Conservation (phyloP, 345 rosid genomes). For the Populus euphratica region DNA sequence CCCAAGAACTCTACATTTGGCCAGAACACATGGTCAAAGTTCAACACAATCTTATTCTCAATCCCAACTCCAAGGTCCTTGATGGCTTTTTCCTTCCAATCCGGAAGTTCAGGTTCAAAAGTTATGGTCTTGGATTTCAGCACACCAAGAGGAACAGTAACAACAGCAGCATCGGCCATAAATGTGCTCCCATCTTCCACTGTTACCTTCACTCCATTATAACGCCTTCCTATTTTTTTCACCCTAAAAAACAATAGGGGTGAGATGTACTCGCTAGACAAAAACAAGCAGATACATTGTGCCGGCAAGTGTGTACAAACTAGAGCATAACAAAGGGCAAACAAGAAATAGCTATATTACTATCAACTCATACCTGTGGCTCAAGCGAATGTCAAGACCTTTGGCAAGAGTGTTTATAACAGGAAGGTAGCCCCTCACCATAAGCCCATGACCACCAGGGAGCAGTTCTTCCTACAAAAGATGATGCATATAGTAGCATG, state of each 20-base stretch:
- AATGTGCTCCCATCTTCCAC: slow-evolving; percentile 67
- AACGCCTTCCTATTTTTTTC: slow-evolving; percentile 56
- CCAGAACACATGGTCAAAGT: slow-evolving; percentile 89
- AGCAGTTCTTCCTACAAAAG: slow-evolving; percentile 71
- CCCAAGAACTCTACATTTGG: slow-evolving; percentile 97
- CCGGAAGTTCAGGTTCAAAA: slow-evolving; percentile 85
- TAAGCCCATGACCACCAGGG: slow-evolving; percentile 96
- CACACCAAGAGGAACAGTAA: slow-evolving; percentile 87
- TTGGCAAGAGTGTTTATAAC: slow-evolving; percentile 92
- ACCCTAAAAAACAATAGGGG: slow-evolving; percentile 44
- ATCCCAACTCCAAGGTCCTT: slow-evolving; percentile 83
- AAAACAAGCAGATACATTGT: neutral
- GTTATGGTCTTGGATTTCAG: slow-evolving; percentile 57
- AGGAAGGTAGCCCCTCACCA: slow-evolving; percentile 97
- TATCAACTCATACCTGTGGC: slow-evolving; percentile 52
- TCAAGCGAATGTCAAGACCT: slow-evolving; percentile 81
- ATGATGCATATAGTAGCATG: neutral
- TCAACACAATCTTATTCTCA: slow-evolving; percentile 79
- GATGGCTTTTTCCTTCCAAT: slow-evolving; percentile 95
- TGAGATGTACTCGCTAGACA: neutral
- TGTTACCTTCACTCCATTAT: slow-evolving; percentile 75
- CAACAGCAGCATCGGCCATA: slow-evolving; percentile 73
- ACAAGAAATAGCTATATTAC: neutral
- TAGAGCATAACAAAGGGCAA: neutral
- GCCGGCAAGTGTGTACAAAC: neutral